Conservation (phyloP, 345 rosid genomes). For the Raphanus raphanistrum region DNA sequence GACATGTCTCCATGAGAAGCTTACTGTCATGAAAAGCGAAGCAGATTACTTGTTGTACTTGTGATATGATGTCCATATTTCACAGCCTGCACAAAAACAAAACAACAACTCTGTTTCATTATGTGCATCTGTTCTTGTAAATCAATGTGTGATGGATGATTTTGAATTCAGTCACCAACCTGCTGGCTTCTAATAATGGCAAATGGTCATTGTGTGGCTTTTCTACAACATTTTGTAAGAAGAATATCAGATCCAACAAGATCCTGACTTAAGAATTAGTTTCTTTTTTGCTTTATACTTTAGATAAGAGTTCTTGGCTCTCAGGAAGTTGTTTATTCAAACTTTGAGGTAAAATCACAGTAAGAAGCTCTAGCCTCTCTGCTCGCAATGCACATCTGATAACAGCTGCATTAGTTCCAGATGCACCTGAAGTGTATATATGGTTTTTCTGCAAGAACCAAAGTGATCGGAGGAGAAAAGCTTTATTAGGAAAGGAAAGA, state of each 20-base stretch:
- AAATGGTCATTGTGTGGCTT: slow-evolving; percentile 80
- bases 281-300: not conserved
- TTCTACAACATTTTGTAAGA: slow-evolving; percentile 66
- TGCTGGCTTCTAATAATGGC: slow-evolving; percentile 82
- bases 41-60: slow-evolving; percentile 95
- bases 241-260: slow-evolving; percentile 9
- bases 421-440: not conserved
- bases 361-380: slow-evolving; percentile 88
- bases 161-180: slow-evolving; percentile 42
- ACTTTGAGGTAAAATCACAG: slow-evolving; percentile 93
- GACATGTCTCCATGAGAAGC: slow-evolving; percentile 94
- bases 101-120: not conserved
- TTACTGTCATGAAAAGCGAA: slow-evolving; percentile 94
- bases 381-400: slow-evolving; percentile 98
- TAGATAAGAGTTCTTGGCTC: not conserved
- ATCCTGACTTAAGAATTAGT: too few relatives aligned
- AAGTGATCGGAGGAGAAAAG: not conserved
- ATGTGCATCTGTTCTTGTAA: not conserved
- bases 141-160: slow-evolving; percentile 2
- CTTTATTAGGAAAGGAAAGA: slow-evolving; percentile 2
- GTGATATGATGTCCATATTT: slow-evolving; percentile 92
- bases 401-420: slow-evolving; percentile 66
- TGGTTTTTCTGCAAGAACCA: not conserved
- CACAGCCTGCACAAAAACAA: slow-evolving; percentile 64
- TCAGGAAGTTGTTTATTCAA: slow-evolving; percentile 62